Evolutionary conservation across 2,329 filamentous ascomycete species (phyloP).

Genomic region (Sarocladiaceae sp.): DNA sequence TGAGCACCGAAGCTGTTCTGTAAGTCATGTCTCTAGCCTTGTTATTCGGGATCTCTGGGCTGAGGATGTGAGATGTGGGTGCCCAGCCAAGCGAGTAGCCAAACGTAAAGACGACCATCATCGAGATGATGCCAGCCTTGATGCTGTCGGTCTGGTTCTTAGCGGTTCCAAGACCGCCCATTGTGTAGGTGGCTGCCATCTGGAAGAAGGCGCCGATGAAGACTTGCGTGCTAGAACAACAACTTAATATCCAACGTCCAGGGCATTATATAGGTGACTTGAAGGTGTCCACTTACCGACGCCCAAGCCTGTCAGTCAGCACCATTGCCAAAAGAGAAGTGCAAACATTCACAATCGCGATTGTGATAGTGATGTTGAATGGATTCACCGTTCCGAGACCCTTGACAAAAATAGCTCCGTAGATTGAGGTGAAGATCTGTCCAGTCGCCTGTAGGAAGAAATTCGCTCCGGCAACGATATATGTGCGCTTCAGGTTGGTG

Average conservation of each 20-base stretch:
- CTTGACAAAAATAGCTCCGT: constrained; percentile 26
- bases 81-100: constrained; percentile 29
- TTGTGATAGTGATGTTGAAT: constrained; percentile 20
- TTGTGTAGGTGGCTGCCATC: constrained; percentile 24
- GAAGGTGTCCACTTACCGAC: constrained; percentile 11
- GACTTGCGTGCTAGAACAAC: constrained; percentile 14
- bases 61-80: constrained; percentile 29
- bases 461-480: constrained; percentile 21
- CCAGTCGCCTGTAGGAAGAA: constrained; percentile 27
- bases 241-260: no score
- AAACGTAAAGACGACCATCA: constrained; percentile 25
- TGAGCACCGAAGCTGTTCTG: constrained; percentile 23
- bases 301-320: constrained; percentile 18
- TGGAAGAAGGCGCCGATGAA: constrained; percentile 24
- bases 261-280: not conserved
- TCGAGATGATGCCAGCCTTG: constrained; percentile 26
- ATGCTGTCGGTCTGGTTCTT: constrained; percentile 13
- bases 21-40: constrained; percentile 27
- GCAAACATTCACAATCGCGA: constrained; percentile 16
- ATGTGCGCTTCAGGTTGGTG: constrained; percentile 18
- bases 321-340: constrained; percentile 14
- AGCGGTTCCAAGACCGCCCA: constrained; percentile 30
- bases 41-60: constrained; percentile 27
- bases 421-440: constrained; percentile 23
- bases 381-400: constrained; percentile 23